Conservation (phyloP, 2,329 filamentous ascomycete genomes). For the Teratosphaeria epicoccoides region DNA sequence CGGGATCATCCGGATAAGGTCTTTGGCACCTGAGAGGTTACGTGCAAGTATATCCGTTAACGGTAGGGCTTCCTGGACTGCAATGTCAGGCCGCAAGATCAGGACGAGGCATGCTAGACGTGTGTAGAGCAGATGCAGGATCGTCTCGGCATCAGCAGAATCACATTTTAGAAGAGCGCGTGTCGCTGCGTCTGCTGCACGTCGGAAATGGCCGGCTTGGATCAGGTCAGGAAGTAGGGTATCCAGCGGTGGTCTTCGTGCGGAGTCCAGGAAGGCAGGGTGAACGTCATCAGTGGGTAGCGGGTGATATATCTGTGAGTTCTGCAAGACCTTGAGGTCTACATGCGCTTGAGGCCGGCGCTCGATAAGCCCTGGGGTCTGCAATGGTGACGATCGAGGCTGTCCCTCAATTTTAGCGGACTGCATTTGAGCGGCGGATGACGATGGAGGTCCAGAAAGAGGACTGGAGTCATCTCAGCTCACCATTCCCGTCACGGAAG, state of each 20-base stretch:
- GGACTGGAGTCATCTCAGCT: conserved; percentile 18
- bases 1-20: conserved; percentile 58
- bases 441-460: conserved; percentile 11
- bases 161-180: conserved; percentile 33
- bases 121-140: conserved; percentile 71
- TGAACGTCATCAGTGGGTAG: conserved; percentile 54
- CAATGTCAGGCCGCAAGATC: conserved; percentile 51
- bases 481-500: neutral
- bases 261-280: conserved; percentile 57
- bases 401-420: conserved; percentile 1
- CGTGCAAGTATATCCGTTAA: conserved; percentile 45
- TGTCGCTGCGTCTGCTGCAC: conserved; percentile 34
- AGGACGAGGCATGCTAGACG: conserved; percentile 74
- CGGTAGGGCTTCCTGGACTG: conserved; percentile 51
- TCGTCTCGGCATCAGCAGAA: conserved; percentile 50
- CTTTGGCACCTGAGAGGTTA: conserved; percentile 39
- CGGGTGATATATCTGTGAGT: conserved; percentile 72
- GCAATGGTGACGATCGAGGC: conserved; percentile 4
- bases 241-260: conserved; percentile 51
- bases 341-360: conserved; percentile 31
- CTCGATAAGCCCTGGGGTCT: conserved; percentile 7
- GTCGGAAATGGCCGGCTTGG: conserved; percentile 64
- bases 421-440: neutral
- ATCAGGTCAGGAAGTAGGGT: conserved; percentile 61
- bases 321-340: conserved; percentile 71